Conservation (phyloP, 208 protist species). For the Naegleria gruberi region DNA sequence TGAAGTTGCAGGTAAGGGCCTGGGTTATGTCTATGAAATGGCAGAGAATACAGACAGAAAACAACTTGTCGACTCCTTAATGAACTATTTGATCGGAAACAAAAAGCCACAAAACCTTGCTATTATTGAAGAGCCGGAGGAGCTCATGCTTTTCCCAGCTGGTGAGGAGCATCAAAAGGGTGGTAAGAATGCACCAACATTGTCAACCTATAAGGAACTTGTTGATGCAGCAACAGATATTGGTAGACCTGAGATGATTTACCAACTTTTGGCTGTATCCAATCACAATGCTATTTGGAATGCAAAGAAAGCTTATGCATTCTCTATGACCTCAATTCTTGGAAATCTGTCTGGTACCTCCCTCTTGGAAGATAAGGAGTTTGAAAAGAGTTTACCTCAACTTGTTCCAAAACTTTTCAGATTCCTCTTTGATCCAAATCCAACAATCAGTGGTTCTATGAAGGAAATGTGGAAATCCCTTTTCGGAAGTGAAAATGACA, state of each 20-base stretch:
- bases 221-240: constrained; percentile 40
- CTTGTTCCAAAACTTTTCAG: constrained; percentile 39
- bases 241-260: constrained; percentile 44
- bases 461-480: constrained; percentile 36
- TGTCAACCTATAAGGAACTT: constrained; percentile 36
- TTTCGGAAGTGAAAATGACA: constrained; percentile 24
- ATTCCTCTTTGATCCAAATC: constrained; percentile 39
- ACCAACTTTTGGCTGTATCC: constrained; percentile 36
- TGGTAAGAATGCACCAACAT: not conserved
- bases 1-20: constrained; percentile 3
- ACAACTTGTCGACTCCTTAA: not conserved
- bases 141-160: not conserved
- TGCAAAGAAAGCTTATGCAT: constrained; percentile 33
- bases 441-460: constrained; percentile 30
- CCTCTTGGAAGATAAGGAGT: constrained; percentile 8
- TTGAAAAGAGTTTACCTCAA: constrained; percentile 24
- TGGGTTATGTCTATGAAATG: not conserved
- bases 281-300: constrained; percentile 37
- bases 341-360: not conserved
- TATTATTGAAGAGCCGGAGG: not conserved
- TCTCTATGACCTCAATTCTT: constrained; percentile 31
- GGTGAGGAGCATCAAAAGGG: not conserved
- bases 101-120: not conserved
- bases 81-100: not conserved
- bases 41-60: not conserved